Percentiles rank a stretch among this genome's conserved stretches.
These are phyloP conservation scores for Rhizophora mangle DNA, from an alignment of 345 rosid genomes.

Conservation along the genomic window DNA sequence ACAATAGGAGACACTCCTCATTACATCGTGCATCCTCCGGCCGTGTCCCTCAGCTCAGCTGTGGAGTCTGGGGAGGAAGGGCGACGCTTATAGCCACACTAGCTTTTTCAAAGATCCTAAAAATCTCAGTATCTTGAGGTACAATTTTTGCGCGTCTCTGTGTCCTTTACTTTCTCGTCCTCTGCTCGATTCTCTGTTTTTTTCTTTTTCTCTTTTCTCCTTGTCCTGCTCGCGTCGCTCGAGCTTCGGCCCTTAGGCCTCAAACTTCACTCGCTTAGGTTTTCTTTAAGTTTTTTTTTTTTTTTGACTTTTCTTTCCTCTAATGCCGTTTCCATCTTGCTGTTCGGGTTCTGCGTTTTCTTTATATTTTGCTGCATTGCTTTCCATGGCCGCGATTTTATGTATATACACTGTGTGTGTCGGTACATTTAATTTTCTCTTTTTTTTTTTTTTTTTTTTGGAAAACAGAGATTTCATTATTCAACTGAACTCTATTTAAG, in stretches of 20 bases:
- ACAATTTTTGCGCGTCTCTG: too few species aligned
- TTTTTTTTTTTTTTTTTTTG: neutral
- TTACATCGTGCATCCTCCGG: too few species aligned
- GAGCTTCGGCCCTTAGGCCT: neutral
- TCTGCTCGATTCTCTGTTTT: neutral
- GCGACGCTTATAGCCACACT: too few species aligned
- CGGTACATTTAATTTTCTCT: too few species aligned
- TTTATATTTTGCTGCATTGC: slow-evolving; percentile 6
- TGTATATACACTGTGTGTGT: neutral
- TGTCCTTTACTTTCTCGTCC: neutral
- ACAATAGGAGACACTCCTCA: too few species aligned
- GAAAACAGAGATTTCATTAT: neutral
- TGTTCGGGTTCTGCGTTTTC: neutral
- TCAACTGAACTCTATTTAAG: neutral
- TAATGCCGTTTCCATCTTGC: neutral
- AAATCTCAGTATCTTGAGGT: too few species aligned
- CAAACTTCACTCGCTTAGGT: neutral
- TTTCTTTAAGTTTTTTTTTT: neutral
- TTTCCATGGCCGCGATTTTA: neutral
- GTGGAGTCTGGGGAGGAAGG: too few species aligned
- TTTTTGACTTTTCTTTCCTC: too few species aligned
- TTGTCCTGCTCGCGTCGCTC: neutral
- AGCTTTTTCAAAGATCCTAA: too few species aligned
- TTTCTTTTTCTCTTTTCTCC: neutral
- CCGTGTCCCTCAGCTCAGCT: too few species aligned